Percentiles rank a stretch among this genome's conserved stretches.
Evolutionary conservation across 2,329 filamentous ascomycete genomes (phyloP).

Genomic region (Blastomyces parvus): DNA sequence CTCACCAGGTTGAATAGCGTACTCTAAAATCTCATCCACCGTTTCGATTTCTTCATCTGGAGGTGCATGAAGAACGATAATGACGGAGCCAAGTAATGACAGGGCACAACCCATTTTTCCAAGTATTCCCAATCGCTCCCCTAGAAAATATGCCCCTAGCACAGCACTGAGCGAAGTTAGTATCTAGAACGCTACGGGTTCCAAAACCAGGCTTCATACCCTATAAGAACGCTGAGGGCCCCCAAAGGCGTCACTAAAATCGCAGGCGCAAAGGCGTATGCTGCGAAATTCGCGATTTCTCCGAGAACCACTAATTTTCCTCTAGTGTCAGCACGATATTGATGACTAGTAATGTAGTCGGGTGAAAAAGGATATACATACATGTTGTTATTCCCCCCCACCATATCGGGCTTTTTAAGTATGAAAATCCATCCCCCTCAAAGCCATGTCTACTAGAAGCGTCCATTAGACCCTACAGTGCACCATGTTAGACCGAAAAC

Average conservation of each 20-base stretch:
- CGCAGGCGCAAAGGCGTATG: conserved; percentile 96
- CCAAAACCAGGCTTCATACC: conserved; percentile 34
- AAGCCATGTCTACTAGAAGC: conserved; percentile 88
- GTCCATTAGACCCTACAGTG: conserved; percentile 70
- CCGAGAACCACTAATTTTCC: conserved; percentile 66
- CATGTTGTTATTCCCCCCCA: conserved; percentile 88
- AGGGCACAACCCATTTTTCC: conserved; percentile 94
- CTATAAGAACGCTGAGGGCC: conserved; percentile 88
- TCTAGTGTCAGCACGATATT: conserved; percentile 9
- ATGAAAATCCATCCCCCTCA: conserved; percentile 91
- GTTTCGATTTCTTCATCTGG: conserved; percentile 85
- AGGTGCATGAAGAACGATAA: conserved; percentile 94
- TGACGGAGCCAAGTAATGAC: conserved; percentile 89
- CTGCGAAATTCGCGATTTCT: conserved; percentile 94
- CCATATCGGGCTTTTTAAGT: conserved; percentile 91
- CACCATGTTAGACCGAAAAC: background rate
- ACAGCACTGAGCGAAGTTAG: conserved; percentile 54
- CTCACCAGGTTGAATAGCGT: conserved; percentile 83
- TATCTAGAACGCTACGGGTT: background rate
- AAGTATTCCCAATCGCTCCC: conserved; percentile 79
- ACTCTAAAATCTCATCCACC: conserved; percentile 82
- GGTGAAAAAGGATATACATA: conserved; percentile 38
- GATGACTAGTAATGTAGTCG: background rate
- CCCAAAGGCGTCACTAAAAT: conserved; percentile 94
- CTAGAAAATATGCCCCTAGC: conserved; percentile 84